Percentiles rank a stretch among this genome's conserved stretches.
phyloP scores from a whole-genome alignment of 148 eudicot genomes.

The Camellia granthamiana region DNA sequence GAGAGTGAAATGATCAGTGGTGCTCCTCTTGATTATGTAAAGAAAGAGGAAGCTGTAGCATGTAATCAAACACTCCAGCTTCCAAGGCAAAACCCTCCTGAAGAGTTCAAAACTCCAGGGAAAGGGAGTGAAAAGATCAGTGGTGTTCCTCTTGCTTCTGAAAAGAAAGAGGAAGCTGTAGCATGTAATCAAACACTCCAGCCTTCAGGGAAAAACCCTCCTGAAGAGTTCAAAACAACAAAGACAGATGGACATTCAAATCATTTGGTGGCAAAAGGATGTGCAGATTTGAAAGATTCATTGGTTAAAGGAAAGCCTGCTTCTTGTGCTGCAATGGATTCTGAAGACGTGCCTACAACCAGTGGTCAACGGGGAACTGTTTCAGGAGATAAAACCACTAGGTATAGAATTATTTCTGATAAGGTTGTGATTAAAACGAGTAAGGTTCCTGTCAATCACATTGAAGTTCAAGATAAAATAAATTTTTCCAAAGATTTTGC shows the following conservation, averaged over 20 bases:
- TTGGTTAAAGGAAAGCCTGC: conserved; percentile 11
- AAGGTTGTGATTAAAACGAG: conserved; percentile 5
- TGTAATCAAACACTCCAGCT: conserved; percentile 18
- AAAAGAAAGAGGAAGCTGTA: conserved; percentile 23
- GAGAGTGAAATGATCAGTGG: conserved; percentile 23
- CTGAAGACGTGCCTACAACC: neutral
- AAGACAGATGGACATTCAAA: conserved; percentile 7
- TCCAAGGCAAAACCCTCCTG: conserved; percentile 13
- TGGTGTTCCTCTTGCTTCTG: conserved; percentile 21
- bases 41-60: conserved; percentile 27
- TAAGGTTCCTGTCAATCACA: neutral
- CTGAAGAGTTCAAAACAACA: conserved; percentile 18
- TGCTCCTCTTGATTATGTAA: conserved; percentile 18
- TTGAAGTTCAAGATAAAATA: conserved; percentile 16
- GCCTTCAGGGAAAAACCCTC: conserved; percentile 15
- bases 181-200: conserved; percentile 20
- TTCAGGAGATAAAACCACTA: conserved; percentile 8
- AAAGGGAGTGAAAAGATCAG: conserved; percentile 22
- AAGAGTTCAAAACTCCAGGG: conserved; percentile 13
- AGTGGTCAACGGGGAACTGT: neutral
- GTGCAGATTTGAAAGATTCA: conserved; percentile 13
- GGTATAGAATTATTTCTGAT: neutral
- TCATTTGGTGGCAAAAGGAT: conserved; percentile 14
- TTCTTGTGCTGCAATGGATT: conserved; percentile 9
- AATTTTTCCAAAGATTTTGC: conserved; percentile 22